Evolutionary conservation across 139 green algal genomes (phyloP).

Genomic region (Micractinium sp.): DNA sequence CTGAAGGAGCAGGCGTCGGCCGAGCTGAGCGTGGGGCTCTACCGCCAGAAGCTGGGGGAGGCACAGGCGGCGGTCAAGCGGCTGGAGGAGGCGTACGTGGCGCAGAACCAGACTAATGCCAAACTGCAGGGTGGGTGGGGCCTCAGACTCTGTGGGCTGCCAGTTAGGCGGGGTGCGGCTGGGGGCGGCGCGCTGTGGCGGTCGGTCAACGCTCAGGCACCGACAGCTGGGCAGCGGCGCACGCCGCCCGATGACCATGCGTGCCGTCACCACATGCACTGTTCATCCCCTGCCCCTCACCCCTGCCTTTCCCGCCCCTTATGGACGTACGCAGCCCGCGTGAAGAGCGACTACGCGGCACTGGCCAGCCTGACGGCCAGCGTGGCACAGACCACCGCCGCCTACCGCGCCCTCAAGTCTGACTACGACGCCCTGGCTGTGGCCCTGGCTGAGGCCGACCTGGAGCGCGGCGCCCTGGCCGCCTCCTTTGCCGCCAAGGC

Average conservation of each 20-base stretch:
- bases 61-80: not conserved
- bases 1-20: slow-evolving; percentile 18
- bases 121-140: slow-evolving; percentile 14
- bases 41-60: slow-evolving; percentile 31
- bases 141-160: not conserved
- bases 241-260: not conserved
- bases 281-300: not conserved
- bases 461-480: not conserved
- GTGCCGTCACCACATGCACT: not conserved
- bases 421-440: not conserved
- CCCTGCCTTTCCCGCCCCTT: not conserved
- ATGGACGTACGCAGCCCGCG: not conserved
- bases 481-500: slow-evolving; percentile 3
- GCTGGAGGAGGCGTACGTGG: slow-evolving; percentile 39
- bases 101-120: slow-evolving; percentile 18
- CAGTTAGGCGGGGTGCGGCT: not conserved
- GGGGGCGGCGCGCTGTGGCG: not conserved
- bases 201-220: not conserved
- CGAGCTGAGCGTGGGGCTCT: slow-evolving; percentile 4
- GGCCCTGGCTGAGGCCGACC: not conserved
- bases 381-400: not conserved
- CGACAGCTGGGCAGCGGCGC: not conserved
- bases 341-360: slow-evolving; percentile 17
- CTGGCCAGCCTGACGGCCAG: not conserved
- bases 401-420: not conserved